Base-by-base conservation (phyloP, 2,329 filamentous ascomycete genomes). In the Apiospora phragmitis region DNA sequence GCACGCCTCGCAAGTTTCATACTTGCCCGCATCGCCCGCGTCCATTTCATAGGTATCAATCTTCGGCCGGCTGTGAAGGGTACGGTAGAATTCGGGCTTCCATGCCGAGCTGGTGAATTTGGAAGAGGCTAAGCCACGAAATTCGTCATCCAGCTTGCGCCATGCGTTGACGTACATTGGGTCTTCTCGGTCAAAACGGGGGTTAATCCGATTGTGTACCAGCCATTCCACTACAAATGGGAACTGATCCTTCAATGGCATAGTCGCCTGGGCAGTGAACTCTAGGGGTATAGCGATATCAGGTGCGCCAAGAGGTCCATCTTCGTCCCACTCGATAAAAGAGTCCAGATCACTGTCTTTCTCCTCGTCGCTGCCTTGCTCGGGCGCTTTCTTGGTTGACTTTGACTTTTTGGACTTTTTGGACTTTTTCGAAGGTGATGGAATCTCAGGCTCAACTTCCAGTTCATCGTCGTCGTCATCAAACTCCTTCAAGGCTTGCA, bases 151-250 rank as follows among this genome's bases (percentile, higher is more conserved):
- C 0, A 95, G 84, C 76, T 93, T 94, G 67, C 83, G 82, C 83
- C 94, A 94, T 0, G 92, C 90, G 35, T 92, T 84, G 16, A 81
- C 76, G 79, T 94, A 96, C 16, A 94, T 82, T 9, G 88, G 84
- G 71, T 93, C 89, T 6, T 87, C 82, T 24, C 77, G 77, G 14
- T 87, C 82, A 75, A 94, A 95, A 0, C 85, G 89, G 0, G 92
- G 93, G 74, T 94, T 92, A 68, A 96, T 85, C 75, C 92, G 91
- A 77, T 92, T 93, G 76, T 94, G 92, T 2, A 95, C 90, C 81
- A 95, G 91, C 93, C 93, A 95, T 77, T 94, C 92, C 1, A 95
- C 85, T 0, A 89, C 91, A 75, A 91, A 90, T 66, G 88, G 88
- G 82, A 95, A 95, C 67, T 94, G 89, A 49, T 93, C 90, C 73